Conservation (phyloP, 1,284 basidiomycete genomes). For the Tausonia pullulans region DNA sequence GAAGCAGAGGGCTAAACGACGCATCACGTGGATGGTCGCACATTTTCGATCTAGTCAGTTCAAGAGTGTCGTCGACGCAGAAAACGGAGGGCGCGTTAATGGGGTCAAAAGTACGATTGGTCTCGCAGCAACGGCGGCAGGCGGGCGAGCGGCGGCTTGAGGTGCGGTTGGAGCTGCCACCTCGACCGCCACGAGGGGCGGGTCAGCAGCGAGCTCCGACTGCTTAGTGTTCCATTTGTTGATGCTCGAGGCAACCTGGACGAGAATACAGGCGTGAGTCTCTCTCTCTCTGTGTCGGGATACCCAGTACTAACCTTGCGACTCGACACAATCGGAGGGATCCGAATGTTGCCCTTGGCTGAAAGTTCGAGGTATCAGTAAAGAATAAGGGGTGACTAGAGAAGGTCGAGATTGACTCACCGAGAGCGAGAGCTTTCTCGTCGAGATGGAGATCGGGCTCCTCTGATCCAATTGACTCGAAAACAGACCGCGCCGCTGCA, state of each 20-base stretch:
- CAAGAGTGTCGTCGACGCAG: too few relatives aligned
- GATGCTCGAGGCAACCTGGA: constrained; percentile 73
- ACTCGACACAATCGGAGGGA: constrained; percentile 70
- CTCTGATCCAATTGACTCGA: constrained; percentile 45
- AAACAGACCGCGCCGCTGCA: constrained; percentile 26
- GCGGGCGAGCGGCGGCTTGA: too few relatives aligned
- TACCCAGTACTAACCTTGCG: constrained; percentile 55
- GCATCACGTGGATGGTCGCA: neutral
- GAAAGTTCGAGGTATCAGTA: constrained; percentile 22
- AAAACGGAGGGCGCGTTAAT: too few relatives aligned
- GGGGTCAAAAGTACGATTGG: too few relatives aligned
- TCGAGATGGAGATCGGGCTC: constrained; percentile 31
- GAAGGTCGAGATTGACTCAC: constrained; percentile 8
- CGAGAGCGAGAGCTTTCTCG: constrained; percentile 26
- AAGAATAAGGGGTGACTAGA: neutral
- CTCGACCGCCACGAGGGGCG: neutral
- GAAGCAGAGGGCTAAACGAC: neutral
- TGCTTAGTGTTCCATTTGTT: constrained; percentile 91
- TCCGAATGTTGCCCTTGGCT: constrained; percentile 45
- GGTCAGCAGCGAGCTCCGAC: constrained; percentile 48
- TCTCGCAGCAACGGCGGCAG: too few relatives aligned
- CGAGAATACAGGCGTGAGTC: neutral
- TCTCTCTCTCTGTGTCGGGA: constrained; percentile 1
- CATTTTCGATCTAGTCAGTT: too few relatives aligned
- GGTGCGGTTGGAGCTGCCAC: too few relatives aligned